Evolutionary conservation across 805 yeast species (phyloP).

Genomic region (Zygoascus biomembranicola): DNA sequence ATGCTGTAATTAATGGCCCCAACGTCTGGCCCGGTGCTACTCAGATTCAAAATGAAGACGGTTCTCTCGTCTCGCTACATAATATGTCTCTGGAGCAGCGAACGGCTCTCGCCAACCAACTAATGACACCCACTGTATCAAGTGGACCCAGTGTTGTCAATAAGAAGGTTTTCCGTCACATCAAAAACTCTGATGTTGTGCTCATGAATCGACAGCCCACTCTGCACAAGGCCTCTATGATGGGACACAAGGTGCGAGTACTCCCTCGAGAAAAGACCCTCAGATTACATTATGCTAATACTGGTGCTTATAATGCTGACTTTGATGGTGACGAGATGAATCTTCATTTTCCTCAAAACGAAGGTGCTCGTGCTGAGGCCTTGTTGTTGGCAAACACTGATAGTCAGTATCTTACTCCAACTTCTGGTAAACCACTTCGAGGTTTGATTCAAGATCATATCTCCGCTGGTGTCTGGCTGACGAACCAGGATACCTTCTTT

Average conservation of each 20-base stretch:
- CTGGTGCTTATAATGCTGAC: constrained; percentile 98
- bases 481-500: constrained; percentile 86
- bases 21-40: constrained; percentile 98
- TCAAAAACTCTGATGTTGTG: constrained; percentile 90
- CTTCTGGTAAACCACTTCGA: constrained; percentile 96
- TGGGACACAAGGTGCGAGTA: constrained; percentile 98
- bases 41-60: constrained; percentile 94
- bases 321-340: constrained; percentile 99
- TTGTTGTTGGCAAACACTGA: constrained; percentile 92
- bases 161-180: constrained; percentile 92
- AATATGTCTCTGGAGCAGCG: constrained; percentile 93
- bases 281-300: constrained; percentile 95
- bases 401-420: constrained; percentile 94
- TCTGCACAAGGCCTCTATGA: constrained; percentile 97
- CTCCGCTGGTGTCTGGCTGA: constrained; percentile 98
- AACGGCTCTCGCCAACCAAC: constrained; percentile 88
- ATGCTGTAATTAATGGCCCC: constrained; percentile 96
- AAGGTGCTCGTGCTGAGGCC: constrained; percentile 95
- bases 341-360: constrained; percentile 98
- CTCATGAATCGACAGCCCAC: constrained; percentile 99
- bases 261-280: constrained; percentile 95
- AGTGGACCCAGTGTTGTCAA: constrained; percentile 56
- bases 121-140: constrained; percentile 65
- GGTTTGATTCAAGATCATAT: constrained; percentile 99
- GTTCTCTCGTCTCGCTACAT: constrained; percentile 66